Base-by-base conservation (phyloP, 208 protist species). In the Crithidia bombi region DNA sequence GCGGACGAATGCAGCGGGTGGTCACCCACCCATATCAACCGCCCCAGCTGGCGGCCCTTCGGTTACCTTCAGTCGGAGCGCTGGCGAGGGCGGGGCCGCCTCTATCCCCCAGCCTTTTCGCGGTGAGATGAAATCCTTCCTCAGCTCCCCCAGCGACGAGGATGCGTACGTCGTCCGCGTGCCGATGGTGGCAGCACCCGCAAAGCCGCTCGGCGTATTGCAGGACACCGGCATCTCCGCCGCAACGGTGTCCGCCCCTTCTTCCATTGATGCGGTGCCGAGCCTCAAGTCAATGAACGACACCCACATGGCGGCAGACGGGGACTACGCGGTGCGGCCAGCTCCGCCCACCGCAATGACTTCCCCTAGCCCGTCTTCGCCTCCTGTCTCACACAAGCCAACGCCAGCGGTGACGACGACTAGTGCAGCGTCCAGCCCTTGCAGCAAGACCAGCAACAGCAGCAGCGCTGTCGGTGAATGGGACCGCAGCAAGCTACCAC, bases 201-300 rank as follows among this genome's bases (percentile, higher is more conserved):
- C 35, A 12, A 30, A 56, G 47, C 61, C 61, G 44, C 46, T 46
- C 5, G 61, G 5, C 9, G 23, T 21, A 12, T 11, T 66, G 44
- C 46, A 66, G 10, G 44, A 44, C 44, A 66, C 47, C 4, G 46
- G 46, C 46, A 33, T 66, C 46, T 66, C 61, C n/a, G 61, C 46
- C 19, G 46, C 46, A 15, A 66, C 46, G 46, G 61, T 44, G 21
- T 66, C 61, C 3, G 25, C 67, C 39, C 49, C 57, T 30, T 46
- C 59, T 10, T 47, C 68, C n/a, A 66, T 57, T 11, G 39, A 32
- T 15, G 21, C 57, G 6, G 33, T 63, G 9, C 23, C 61, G 23
- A 64, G 39, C 25, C 32, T 69, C 17, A 26, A 28, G 21, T 56
- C 69, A 1, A 15, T 63, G 28, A 38, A 64, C 35, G 50, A 52